Evolutionary conservation across 805 yeast genomes (phyloP), one percentile per base, ranked within the genome.

Genomic region (Middelhovenomyces tepae): DNA sequence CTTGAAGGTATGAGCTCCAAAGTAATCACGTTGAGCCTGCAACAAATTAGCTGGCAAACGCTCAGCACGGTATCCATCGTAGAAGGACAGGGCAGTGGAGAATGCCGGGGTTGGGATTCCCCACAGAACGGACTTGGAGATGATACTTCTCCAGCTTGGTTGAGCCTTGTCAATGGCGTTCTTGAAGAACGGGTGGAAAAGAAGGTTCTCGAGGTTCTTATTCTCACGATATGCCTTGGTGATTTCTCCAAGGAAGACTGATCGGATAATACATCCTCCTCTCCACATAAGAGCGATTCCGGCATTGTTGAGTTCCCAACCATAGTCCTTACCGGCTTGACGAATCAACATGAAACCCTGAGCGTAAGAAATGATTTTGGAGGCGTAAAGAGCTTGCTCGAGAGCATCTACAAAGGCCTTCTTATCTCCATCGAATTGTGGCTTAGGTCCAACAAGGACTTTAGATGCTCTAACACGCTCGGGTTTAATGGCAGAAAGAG

Each of bases 21-120:
- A 89, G 84, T 86, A 89, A 65, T 89, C 98, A 75, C 98, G 85
- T 76, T 89, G 98, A 56, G 97, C 98, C 73, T 89, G 98, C 62
- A 89, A 73, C 67, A 89, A 74, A 80, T 89, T 89, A 49, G 98
- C 98, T 59, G 97, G 97, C 58, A 87, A 71, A 62, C 79, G 75
- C 46, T 75, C 94, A 40, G 95, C 80, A 78, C 97, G 81, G 85
- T 83, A 87, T 65, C 97, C 97, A 62, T 89, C 98, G 75, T 84
- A 91, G 86, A 89, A 89, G 38, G 95, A 69, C 65, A 89, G 73
- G 53, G 97, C 98, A 46, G 97, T 86, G 44, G 94, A 64, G 76
- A 87, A 86, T 51, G 97, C 96, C 53, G 98, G 98, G 38, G 94
- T 81, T 65, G 97, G 96, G 55, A 91, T 74, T 72, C 98, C 98